Percentiles rank a stretch among this genome's conserved stretches.
phyloP scores from a whole-genome alignment of 805 yeast species.

The Wickerhamiella sergipiensis region DNA sequence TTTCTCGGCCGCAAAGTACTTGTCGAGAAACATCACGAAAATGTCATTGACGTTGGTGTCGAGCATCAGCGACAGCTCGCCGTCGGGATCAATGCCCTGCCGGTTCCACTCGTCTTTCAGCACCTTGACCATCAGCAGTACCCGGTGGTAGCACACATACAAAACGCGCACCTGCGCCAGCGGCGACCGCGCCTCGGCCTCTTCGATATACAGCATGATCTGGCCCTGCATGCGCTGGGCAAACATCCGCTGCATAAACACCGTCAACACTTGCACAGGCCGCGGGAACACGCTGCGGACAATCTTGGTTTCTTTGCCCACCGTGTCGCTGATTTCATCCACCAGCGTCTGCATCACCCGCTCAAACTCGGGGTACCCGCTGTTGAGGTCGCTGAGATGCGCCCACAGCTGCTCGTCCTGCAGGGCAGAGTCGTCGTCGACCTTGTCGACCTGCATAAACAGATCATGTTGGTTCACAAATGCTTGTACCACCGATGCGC shows the following conservation, averaged over 20 bases:
- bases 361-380: conserved; percentile 36
- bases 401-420: conserved; percentile 34
- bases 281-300: conserved; percentile 59
- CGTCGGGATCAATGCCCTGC: conserved; percentile 25
- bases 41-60: conserved; percentile 65
- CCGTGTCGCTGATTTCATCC: conserved; percentile 42
- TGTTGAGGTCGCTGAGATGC: conserved; percentile 44
- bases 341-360: conserved; percentile 38
- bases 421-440: conserved; percentile 21
- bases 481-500: conserved; percentile 64
- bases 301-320: conserved; percentile 59
- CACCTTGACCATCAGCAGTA: conserved; percentile 48
- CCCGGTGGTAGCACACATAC: conserved; percentile 47
- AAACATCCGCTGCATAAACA: conserved; percentile 62
- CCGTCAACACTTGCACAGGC: conserved; percentile 51
- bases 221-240: conserved; percentile 46
- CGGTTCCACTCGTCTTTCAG: conserved; percentile 43
- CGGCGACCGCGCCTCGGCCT: conserved; percentile 47
- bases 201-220: conserved; percentile 41
- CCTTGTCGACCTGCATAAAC: conserved; percentile 36
- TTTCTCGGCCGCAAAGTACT: conserved; percentile 60
- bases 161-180: conserved; percentile 66
- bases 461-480: conserved; percentile 71
- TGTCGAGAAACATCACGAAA: conserved; percentile 53
- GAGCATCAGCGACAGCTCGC: conserved; percentile 33